Percentiles rank a stretch among this genome's conserved stretches.
Conservation (phyloP, 2,329 filamentous ascomycete genomes). For the Fonsecaea pedrosoi region DNA sequence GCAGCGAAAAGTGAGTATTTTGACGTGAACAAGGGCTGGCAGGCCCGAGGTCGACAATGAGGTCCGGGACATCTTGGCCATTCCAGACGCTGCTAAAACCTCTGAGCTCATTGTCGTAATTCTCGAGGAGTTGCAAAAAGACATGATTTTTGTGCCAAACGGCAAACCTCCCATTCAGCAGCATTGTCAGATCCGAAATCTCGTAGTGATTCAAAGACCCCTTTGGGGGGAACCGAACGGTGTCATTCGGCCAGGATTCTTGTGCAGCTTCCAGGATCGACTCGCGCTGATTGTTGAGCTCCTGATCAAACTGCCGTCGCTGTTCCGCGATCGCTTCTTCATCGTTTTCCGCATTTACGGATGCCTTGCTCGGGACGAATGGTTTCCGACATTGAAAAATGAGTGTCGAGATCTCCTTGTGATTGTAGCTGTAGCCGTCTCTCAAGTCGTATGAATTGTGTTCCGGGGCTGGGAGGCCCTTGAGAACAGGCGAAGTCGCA, state of each 20-base stretch:
- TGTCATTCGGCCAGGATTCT: constrained; percentile 17
- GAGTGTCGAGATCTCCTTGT: constrained; percentile 7
- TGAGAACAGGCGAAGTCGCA: constrained; percentile 17
- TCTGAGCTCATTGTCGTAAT: constrained; percentile 14
- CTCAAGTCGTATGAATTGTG: constrained; percentile 26
- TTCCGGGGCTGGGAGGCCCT: constrained; percentile 5
- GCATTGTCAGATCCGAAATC: neutral
- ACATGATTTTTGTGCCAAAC: constrained; percentile 23
- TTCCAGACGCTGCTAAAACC: constrained; percentile 1
- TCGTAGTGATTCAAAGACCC: constrained; percentile 8
- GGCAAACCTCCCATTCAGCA: constrained; percentile 18
- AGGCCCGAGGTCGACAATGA: neutral
- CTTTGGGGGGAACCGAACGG: constrained; percentile 2
- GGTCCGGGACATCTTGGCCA: neutral
- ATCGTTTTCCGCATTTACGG: neutral
- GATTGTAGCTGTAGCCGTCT: constrained; percentile 7
- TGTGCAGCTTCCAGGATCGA: neutral
- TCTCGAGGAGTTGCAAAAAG: constrained; percentile 19
- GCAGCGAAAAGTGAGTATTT: constrained; percentile 21
- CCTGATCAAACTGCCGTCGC: neutral
- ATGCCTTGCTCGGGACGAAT: constrained; percentile 1
- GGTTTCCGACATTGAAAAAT: constrained; percentile 14
- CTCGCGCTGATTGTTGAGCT: constrained; percentile 13
- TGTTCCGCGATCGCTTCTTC: constrained; percentile 4
- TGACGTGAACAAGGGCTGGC: neutral